Evolutionary conservation across 495 filamentous ascomycete genomes (phyloP).

Genomic region (Penicillium silybi): DNA sequence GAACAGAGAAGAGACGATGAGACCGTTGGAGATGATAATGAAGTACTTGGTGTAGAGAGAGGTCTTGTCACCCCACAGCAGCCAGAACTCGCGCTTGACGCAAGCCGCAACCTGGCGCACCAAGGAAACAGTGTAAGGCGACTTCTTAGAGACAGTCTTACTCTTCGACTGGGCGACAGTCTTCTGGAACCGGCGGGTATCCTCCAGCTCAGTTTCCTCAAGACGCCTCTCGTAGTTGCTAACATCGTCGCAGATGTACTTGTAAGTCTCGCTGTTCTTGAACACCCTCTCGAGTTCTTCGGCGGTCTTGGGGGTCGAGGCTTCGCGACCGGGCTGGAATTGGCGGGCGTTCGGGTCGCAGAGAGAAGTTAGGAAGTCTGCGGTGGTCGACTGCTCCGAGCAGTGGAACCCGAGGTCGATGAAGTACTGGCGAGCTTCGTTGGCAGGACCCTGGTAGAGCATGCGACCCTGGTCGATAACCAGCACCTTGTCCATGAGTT

Average conservation of each 20-base stretch:
- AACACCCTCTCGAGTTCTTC: conserved; percentile 62
- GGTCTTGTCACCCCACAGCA: conserved; percentile 66
- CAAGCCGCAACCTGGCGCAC: conserved; percentile 65
- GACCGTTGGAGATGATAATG: conserved; percentile 68
- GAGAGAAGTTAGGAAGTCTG: conserved; percentile 70
- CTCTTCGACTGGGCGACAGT: conserved; percentile 64
- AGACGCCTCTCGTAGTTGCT: conserved; percentile 57
- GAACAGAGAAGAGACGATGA: conserved; percentile 73
- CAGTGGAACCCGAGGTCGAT: conserved; percentile 65
- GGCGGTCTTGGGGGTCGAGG: conserved; percentile 56
- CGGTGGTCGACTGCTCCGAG: conserved; percentile 64
- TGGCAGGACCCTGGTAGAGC: conserved; percentile 61
- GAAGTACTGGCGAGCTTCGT: conserved; percentile 65
- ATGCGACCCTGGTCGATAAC: conserved; percentile 64
- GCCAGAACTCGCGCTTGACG: conserved; percentile 71
- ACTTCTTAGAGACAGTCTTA: conserved; percentile 64
- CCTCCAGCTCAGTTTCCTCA: conserved; percentile 54
- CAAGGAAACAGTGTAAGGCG: conserved; percentile 68
- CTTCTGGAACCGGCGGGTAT: conserved; percentile 65
- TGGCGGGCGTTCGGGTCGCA: conserved; percentile 70
- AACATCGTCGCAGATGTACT: conserved; percentile 53
- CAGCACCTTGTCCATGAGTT: conserved; percentile 74
- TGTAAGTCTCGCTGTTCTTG: conserved; percentile 47
- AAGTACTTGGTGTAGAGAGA: conserved; percentile 75
- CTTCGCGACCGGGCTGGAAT: conserved; percentile 61